phyloP scores from a whole-genome alignment of 441 rosid genomes.

The Adansonia grandidieri region DNA sequence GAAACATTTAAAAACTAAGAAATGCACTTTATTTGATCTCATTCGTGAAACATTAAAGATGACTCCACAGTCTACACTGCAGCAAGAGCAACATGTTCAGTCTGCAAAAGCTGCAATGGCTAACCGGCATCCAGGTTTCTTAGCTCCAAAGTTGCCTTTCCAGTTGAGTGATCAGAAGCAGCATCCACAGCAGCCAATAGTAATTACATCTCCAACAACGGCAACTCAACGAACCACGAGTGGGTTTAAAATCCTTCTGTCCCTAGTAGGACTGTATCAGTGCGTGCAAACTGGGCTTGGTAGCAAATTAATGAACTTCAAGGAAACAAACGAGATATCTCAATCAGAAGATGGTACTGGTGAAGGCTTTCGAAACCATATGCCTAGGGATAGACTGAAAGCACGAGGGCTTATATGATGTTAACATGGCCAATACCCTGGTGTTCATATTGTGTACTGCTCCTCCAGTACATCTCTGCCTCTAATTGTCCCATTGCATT shows the following conservation, averaged over 20 bases:
- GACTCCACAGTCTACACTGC: slow-evolving; percentile 25
- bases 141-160: slow-evolving; percentile 25
- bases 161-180: slow-evolving; percentile 25
- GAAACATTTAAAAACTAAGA: background rate
- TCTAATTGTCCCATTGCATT: background rate
- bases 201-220: slow-evolving; percentile 35
- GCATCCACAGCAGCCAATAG: slow-evolving; percentile 4
- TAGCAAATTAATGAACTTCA: slow-evolving; percentile 23
- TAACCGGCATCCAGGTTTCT: slow-evolving; percentile 33
- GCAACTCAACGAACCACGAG: slow-evolving; percentile 37
- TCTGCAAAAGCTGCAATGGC: slow-evolving; percentile 34
- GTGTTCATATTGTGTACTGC: background rate
- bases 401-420: background rate
- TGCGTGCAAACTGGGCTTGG: slow-evolving; percentile 29
- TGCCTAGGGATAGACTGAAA: background rate
- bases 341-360: slow-evolving; percentile 13
- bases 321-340: slow-evolving; percentile 25
- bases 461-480: background rate
- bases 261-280: slow-evolving; percentile 22
- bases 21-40: background rate
- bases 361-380: slow-evolving; percentile 12
- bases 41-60: slow-evolving; percentile 22
- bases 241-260: slow-evolving; percentile 28
- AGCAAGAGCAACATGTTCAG: slow-evolving; percentile 35
- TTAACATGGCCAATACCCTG: background rate